Percentiles rank a stretch among this genome's conserved stretches.
These are phyloP conservation scores for Trichosanthes truncata DNA, from an alignment of 306 rosid genomes.

Conservation along the genomic window DNA sequence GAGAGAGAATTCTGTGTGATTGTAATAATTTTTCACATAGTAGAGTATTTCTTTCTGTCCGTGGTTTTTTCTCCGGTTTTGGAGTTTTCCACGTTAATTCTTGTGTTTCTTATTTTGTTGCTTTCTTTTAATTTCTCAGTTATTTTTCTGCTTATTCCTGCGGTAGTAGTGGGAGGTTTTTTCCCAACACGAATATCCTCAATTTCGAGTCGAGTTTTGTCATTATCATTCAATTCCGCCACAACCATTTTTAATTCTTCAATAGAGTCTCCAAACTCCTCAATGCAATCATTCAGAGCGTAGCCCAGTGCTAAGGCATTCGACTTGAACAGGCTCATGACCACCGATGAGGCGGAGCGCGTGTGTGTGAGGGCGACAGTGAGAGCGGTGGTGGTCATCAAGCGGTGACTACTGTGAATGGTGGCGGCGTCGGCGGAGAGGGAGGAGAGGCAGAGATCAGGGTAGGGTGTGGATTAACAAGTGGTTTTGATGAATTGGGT, in stretches of 20 bases:
- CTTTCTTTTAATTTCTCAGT: too few species aligned
- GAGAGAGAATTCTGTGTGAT: too few species aligned
- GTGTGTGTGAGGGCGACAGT: neutral
- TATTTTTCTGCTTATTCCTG: too few species aligned
- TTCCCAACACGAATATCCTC: too few species aligned
- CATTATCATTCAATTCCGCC: neutral
- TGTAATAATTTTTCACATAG: too few species aligned
- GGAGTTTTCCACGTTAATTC: too few species aligned
- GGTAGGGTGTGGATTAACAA: slow-evolving; percentile 5
- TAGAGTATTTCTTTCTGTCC: too few species aligned
- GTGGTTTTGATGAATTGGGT: neutral
- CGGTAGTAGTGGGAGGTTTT: too few species aligned
- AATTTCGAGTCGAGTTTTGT: neutral
- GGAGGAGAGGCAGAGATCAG: neutral
- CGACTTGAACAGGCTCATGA: neutral
- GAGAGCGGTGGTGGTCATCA: neutral
- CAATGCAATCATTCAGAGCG: neutral
- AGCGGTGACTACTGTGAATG: neutral
- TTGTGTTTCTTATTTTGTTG: too few species aligned
- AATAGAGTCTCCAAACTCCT: neutral
- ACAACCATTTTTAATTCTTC: neutral
- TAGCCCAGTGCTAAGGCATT: neutral
- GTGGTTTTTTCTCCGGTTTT: too few species aligned
- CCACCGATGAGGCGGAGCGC: neutral
- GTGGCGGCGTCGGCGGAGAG: neutral